Evolutionary conservation across 2,329 filamentous ascomycete genomes (phyloP).

Genomic region (Colletotrichum navitas): DNA sequence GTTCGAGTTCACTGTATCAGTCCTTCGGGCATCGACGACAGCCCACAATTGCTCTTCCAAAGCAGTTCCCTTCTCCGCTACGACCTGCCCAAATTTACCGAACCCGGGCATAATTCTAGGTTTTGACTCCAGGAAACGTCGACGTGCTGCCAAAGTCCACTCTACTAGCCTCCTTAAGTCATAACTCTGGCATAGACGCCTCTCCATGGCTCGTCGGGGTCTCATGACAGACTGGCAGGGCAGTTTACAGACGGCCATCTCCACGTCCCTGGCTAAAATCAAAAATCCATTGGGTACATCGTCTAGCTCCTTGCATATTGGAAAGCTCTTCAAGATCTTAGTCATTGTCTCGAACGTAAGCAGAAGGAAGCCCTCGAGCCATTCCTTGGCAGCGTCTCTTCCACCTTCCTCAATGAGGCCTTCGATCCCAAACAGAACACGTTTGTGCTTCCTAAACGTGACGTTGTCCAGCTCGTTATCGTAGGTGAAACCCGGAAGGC

Average conservation of each 20-base stretch:
- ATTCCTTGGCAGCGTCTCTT: conserved; percentile 11
- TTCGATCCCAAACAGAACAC: conserved; percentile 19
- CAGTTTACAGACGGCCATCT: not conserved
- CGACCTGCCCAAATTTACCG: conserved; percentile 12
- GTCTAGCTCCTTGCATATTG: conserved; percentile 14
- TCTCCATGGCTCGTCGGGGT: conserved; percentile 27
- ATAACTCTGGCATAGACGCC: conserved; percentile 12
- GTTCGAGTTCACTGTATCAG: not conserved
- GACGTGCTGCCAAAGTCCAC: conserved; percentile 22
- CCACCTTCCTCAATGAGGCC: conserved; percentile 12
- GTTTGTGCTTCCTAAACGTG: conserved; percentile 17
- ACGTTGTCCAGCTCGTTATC: conserved; percentile 29
- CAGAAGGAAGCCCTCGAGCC: conserved; percentile 28
- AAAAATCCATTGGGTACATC: conserved; percentile 23
- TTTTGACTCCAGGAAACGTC: conserved; percentile 11
- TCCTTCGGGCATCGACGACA: conserved; percentile 6
- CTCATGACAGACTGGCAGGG: conserved; percentile 3
- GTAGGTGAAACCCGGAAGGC: conserved; percentile 25
- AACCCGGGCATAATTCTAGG: conserved; percentile 31
- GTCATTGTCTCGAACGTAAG: conserved; percentile 19
- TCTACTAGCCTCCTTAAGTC: conserved; percentile 26
- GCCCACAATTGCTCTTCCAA: conserved; percentile 30
- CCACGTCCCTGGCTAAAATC: conserved; percentile 23
- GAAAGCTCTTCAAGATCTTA: conserved; percentile 9
- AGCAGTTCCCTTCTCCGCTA: not conserved